Evolutionary conservation across 108 stramenopile genomes (phyloP).

Genomic region (Skeletonema marinoi): DNA sequence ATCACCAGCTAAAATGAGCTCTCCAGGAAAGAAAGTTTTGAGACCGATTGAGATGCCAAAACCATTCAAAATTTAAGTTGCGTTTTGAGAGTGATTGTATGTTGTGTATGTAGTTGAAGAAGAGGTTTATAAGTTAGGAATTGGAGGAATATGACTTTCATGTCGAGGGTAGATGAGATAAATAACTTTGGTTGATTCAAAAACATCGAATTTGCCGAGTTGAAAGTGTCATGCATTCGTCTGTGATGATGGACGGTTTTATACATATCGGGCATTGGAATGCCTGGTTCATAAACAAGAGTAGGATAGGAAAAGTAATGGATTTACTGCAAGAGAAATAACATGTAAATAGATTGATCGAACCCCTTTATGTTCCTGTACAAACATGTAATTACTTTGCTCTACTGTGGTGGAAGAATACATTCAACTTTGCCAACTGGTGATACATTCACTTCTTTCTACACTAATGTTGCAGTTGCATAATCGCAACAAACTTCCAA

Average conservation of each 20-base stretch:
- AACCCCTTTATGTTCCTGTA: not conserved
- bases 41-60: constrained; percentile 33
- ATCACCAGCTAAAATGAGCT: constrained; percentile 17
- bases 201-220: not conserved
- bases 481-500: constrained; percentile 42
- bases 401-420: not conserved
- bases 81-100: not conserved
- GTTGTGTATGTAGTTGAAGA: not conserved
- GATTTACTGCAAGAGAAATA: no score
- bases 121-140: not conserved
- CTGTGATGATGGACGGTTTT: not conserved
- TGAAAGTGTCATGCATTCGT: not conserved
- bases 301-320: not conserved
- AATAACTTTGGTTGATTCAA: not conserved
- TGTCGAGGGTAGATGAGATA: not conserved
- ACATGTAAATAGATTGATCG: not conserved
- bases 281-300: not conserved
- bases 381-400: not conserved
- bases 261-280: not conserved
- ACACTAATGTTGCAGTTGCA: not conserved
- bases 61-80: constrained; percentile 44
- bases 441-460: not conserved
- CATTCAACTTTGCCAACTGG: not conserved
- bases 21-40: constrained; percentile 18
- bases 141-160: not conserved